A percentile compares a stretch with the other conserved stretches of the same genome.
Evolutionary conservation across 2,329 filamentous ascomycete genomes (phyloP).

Genomic region (Microthyrium microscopicum): DNA sequence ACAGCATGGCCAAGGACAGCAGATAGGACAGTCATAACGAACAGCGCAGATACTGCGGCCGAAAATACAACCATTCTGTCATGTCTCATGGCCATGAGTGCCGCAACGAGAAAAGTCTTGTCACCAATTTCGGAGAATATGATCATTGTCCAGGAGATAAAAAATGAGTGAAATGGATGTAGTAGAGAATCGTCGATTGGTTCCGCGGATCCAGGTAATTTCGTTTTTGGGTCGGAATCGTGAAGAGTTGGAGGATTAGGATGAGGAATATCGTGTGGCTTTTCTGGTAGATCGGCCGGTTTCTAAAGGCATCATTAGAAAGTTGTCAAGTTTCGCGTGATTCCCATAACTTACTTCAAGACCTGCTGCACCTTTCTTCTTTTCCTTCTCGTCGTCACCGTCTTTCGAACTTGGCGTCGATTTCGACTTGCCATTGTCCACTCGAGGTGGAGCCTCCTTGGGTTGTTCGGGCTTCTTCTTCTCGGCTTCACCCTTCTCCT

Average conservation of each 20-base stretch:
- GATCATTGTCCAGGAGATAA: slow-evolving; percentile 94
- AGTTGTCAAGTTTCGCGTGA: not conserved
- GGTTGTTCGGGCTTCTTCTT: slow-evolving; percentile 62
- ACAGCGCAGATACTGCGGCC: slow-evolving; percentile 78
- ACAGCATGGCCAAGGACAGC: slow-evolving; percentile 86
- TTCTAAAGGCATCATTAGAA: slow-evolving; percentile 37
- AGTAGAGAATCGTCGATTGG: slow-evolving; percentile 41
- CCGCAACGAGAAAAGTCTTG: slow-evolving; percentile 95
- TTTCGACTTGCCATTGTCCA: slow-evolving; percentile 64
- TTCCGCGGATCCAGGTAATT: slow-evolving; percentile 26
- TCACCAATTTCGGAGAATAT: slow-evolving; percentile 92
- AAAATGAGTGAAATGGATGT: slow-evolving; percentile 69
- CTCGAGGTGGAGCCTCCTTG: slow-evolving; percentile 69
- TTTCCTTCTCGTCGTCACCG: slow-evolving; percentile 26
- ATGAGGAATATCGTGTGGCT: slow-evolving; percentile 56
- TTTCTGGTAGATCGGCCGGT: slow-evolving; percentile 63
- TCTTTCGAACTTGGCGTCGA: too few relatives aligned
- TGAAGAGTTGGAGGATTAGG: slow-evolving; percentile 35
- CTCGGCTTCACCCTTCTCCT: slow-evolving; percentile 41
- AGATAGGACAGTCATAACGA: slow-evolving; percentile 89
- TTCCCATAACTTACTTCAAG: slow-evolving; percentile 38
- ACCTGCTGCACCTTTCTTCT: slow-evolving; percentile 18
- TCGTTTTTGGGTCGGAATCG: slow-evolving; percentile 12
- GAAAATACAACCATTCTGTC: slow-evolving; percentile 85
- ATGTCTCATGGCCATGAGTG: slow-evolving; percentile 98